Conservation (phyloP, 2,329 filamentous ascomycete genomes). For the Blastomyces gilchristii region DNA sequence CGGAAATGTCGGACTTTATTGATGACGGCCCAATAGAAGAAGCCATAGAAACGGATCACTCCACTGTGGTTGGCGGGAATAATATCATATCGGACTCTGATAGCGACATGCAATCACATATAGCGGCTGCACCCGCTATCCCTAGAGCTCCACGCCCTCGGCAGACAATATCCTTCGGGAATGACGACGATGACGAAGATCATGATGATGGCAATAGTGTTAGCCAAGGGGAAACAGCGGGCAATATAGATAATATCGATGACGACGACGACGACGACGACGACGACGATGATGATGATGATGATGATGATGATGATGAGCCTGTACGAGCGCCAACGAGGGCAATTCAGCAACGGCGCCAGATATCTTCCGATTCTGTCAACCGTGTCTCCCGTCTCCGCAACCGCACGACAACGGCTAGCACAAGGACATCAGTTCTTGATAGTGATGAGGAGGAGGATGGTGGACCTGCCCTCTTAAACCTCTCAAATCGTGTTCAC, state of each 20-base stretch:
- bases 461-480: neutral
- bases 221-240: slow-evolving; percentile 17
- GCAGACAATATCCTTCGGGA: neutral
- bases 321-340: slow-evolving; percentile 20
- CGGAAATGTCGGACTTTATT: slow-evolving; percentile 17
- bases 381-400: neutral
- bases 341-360: slow-evolving; percentile 15
- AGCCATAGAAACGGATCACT: slow-evolving; percentile 5
- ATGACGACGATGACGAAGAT: neutral
- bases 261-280: neutral
- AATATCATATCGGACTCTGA: slow-evolving; percentile 12
- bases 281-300: neutral
- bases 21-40: slow-evolving; percentile 14
- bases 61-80: slow-evolving; percentile 2
- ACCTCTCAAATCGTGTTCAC: neutral
- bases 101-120: slow-evolving; percentile 12
- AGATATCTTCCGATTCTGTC: neutral
- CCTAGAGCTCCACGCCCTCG: neutral
- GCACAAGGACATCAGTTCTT: neutral
- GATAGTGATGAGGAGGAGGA: neutral
- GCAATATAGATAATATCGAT: slow-evolving; percentile 13
- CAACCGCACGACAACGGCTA: neutral
- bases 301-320: slow-evolving; percentile 17
- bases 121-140: neutral
- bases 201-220: slow-evolving; percentile 11